Percentiles rank a stretch among this genome's conserved stretches.
Evolutionary conservation across 75 land plant species (phyloP).

Genomic region (Isoetes taiwanensis): DNA sequence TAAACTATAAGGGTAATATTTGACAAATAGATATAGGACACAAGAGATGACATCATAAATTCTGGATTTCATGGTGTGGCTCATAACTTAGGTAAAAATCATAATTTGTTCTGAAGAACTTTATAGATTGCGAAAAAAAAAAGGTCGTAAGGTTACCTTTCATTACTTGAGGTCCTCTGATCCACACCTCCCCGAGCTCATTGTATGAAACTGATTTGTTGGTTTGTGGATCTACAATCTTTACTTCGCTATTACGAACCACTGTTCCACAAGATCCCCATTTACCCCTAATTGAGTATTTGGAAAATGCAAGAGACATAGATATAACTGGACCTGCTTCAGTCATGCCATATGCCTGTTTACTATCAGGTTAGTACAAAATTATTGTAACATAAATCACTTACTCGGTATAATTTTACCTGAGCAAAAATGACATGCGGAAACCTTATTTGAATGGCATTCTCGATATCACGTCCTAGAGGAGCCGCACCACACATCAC

Average conservation of each 20-base stretch:
- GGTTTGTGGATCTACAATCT: slow-evolving; percentile 1
- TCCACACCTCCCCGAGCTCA: background rate
- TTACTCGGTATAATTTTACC: background rate
- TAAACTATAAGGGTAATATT: too few species aligned
- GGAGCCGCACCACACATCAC: background rate
- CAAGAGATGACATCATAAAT: too few species aligned
- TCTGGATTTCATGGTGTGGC: too few species aligned
- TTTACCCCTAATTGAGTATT: background rate
- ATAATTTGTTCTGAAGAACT: too few species aligned
- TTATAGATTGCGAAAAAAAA: too few species aligned
- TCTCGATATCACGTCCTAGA: background rate
- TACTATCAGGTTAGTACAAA: background rate
- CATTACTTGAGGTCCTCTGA: background rate
- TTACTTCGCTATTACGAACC: background rate
- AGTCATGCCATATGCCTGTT: slow-evolving; percentile 40
- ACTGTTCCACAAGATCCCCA: slow-evolving; percentile 1
- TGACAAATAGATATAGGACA: too few species aligned
- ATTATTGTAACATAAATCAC: background rate
- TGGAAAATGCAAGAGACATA: background rate
- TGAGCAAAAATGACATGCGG: background rate
- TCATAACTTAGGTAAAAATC: too few species aligned
- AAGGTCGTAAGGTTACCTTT: background rate
- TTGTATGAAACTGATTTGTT: background rate
- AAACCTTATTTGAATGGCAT: background rate
- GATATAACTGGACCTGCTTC: slow-evolving; percentile 25